Evolutionary conservation across 2,329 filamentous ascomycete species (phyloP).

Genomic region (Botrytis fragariae): DNA sequence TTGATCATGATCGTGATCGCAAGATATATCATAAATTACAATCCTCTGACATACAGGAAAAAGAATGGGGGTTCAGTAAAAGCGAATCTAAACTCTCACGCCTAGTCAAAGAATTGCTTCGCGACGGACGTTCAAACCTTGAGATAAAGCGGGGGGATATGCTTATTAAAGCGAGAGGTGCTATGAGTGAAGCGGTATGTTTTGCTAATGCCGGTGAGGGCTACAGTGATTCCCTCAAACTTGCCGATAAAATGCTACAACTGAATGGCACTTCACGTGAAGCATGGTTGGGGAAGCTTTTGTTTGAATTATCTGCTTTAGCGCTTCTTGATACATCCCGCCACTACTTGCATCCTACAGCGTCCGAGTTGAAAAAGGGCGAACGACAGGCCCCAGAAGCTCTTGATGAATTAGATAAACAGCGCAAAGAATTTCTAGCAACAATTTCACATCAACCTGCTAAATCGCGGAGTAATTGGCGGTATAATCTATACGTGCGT

Average conservation of each 20-base stretch:
- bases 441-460: neutral
- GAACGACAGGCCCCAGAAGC: neutral
- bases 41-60: accelerated
- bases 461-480: too few species aligned
- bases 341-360: neutral
- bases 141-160: neutral
- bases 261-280: neutral
- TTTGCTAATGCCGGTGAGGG: neutral
- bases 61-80: neutral
- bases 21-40: neutral
- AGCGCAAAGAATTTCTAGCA: neutral
- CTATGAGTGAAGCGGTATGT: neutral
- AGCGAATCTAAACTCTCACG: neutral
- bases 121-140: neutral
- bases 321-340: neutral
- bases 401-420: neutral
- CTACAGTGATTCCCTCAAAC: neutral
- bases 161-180: neutral
- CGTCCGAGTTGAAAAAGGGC: neutral
- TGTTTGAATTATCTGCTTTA: neutral
- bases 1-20: neutral
- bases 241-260: neutral
- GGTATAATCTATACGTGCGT: neutral
- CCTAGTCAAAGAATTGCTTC: neutral
- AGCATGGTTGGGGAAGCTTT: neutral